A percentile compares a stretch with the other conserved stretches of the same genome.
Conservation (phyloP, 331 rosid genomes). For the Stylosanthes scabra region DNA sequence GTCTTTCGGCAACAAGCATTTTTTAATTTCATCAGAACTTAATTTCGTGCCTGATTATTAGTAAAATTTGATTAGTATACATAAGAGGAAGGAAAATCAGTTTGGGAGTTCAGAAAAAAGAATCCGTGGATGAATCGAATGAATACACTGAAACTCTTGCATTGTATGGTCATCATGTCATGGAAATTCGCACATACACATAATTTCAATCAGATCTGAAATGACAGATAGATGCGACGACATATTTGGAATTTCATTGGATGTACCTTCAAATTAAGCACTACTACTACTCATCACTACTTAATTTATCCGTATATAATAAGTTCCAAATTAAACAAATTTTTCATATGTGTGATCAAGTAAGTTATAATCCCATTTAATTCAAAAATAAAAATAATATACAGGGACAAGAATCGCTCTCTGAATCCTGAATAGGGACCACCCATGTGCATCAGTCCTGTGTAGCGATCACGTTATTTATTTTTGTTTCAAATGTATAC, state of each 20-base stretch:
- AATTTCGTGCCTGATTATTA: no score
- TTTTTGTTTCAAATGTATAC: not conserved
- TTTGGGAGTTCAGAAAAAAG: not conserved
- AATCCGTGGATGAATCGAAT: not conserved
- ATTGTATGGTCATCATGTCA: not conserved
- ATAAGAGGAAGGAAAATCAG: not conserved
- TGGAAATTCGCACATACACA: not conserved
- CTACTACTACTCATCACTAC: not conserved
- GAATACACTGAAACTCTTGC: not conserved
- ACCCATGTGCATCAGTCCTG: constrained; percentile 36
- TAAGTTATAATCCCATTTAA: not conserved
- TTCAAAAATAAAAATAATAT: not conserved
- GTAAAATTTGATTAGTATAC: not conserved
- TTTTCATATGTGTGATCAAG: not conserved
- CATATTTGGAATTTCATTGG: not conserved
- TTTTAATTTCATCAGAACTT: no score
- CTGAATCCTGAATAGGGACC: constrained; percentile 8
- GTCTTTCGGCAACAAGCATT: no score
- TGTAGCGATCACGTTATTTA: not conserved
- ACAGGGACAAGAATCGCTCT: not conserved
- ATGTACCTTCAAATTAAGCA: not conserved
- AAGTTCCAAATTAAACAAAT: not conserved
- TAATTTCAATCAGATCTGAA: constrained; percentile 14
- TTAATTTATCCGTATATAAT: not conserved
- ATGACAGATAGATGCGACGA: not conserved